Conservation (phyloP, 345 rosid genomes). For the Cardamine resedifolia region DNA sequence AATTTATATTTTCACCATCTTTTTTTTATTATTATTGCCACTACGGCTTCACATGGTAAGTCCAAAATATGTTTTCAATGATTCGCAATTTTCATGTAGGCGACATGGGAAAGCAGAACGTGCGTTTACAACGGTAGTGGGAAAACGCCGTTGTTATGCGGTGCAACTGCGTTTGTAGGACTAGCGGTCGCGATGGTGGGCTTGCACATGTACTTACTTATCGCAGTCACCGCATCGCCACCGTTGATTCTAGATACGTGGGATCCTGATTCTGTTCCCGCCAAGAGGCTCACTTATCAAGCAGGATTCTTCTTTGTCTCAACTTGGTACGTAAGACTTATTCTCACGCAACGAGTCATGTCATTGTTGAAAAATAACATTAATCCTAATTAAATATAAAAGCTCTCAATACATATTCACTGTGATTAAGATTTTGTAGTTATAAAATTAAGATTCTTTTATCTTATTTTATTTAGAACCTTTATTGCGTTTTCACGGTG, state of each 20-base stretch:
- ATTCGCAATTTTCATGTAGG: slow-evolving; percentile 42
- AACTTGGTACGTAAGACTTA: slow-evolving; percentile 56
- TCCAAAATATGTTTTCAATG: not conserved
- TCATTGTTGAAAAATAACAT: not conserved
- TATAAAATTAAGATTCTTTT: not conserved
- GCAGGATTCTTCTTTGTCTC: slow-evolving; percentile 78
- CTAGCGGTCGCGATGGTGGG: slow-evolving; percentile 69
- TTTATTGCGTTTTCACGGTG: no score
- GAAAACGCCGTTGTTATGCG: slow-evolving; percentile 63
- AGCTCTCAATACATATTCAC: not conserved
- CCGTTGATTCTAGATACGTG: slow-evolving; percentile 47
- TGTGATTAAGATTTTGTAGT: not conserved
- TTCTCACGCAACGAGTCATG: not conserved
- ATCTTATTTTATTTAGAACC: no score
- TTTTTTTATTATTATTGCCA: not conserved
- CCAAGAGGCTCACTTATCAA: slow-evolving; percentile 54
- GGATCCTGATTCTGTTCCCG: slow-evolving; percentile 49
- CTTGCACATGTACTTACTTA: slow-evolving; percentile 60
- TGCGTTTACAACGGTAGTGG: slow-evolving; percentile 80
- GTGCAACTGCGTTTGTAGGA: slow-evolving; percentile 57
- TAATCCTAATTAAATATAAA: not conserved
- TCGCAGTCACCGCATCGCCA: slow-evolving; percentile 65
- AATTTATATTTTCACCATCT: not conserved
- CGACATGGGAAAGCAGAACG: slow-evolving; percentile 47
- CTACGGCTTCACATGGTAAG: not conserved